Evolutionary conservation across 2,329 filamentous ascomycete species (phyloP).

Genomic region (Ophiostoma novo-ulmi): DNA sequence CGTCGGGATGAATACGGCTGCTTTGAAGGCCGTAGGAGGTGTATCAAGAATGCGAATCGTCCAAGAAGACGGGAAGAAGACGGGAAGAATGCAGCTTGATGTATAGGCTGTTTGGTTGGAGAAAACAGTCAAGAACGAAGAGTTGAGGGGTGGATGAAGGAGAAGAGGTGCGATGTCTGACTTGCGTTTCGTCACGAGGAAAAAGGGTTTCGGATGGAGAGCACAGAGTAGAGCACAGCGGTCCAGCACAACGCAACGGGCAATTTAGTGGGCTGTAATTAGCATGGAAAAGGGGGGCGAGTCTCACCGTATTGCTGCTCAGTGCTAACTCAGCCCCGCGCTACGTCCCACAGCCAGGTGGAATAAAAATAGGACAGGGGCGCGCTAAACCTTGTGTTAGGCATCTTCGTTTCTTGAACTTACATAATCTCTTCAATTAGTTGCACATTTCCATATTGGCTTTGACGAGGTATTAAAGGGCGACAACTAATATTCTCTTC

Average conservation of each 20-base stretch:
- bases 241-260: not conserved
- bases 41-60: not conserved
- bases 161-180: constrained; percentile 20
- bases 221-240: not conserved
- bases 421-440: not conserved
- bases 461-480: not conserved
- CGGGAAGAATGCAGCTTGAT: not conserved
- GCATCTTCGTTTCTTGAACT: constrained; percentile 10
- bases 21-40: not conserved
- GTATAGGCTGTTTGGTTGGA: not conserved
- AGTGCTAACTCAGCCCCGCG: constrained; percentile 24
- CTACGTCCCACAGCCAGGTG: constrained; percentile 17
- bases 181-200: constrained; percentile 26
- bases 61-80: not conserved
- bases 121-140: not conserved
- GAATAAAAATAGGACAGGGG: constrained; percentile 20
- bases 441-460: not conserved
- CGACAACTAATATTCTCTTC: not conserved
- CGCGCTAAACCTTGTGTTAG: constrained; percentile 19
- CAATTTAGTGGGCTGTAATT: not conserved
- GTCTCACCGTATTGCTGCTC: constrained; percentile 8
- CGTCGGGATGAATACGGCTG: not conserved
- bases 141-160: constrained; percentile 13
- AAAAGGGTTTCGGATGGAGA: constrained; percentile 24
- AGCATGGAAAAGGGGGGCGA: not conserved